A percentile compares a stretch with the other conserved stretches of the same genome.
Conservation (phyloP, 78 protist genomes). For the Guillardia theta region DNA sequence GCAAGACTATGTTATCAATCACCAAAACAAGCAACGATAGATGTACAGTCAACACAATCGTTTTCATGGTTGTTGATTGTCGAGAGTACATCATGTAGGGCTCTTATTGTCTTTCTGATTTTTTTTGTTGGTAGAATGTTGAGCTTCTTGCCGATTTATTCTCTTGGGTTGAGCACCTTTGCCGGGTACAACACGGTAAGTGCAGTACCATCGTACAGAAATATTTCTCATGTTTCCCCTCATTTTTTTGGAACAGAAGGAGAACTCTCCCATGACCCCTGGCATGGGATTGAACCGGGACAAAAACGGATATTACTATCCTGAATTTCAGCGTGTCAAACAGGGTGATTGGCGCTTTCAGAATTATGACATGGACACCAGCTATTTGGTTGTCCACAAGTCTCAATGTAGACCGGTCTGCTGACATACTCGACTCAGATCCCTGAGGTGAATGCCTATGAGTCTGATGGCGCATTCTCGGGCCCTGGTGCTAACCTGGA, state of each 20-base stretch:
- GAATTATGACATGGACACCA: not conserved
- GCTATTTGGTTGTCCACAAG: not conserved
- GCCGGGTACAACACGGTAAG: not conserved
- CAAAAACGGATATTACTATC: not conserved
- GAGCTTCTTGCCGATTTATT: not conserved
- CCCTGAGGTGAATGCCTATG: too few relatives aligned
- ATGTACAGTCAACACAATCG: too few relatives aligned
- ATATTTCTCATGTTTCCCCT: not conserved
- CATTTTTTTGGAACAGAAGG: not conserved
- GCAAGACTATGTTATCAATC: too few relatives aligned
- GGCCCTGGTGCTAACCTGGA: too few relatives aligned
- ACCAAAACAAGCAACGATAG: too few relatives aligned
- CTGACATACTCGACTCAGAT: too few relatives aligned
- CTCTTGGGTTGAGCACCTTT: not conserved
- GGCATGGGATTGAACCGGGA: slow-evolving; percentile 1
- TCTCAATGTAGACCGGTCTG: too few relatives aligned
- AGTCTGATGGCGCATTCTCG: too few relatives aligned
- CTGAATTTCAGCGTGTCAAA: not conserved
- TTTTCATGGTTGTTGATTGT: too few relatives aligned
- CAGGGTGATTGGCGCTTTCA: not conserved
- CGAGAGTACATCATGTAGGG: too few relatives aligned
- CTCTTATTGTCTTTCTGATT: not conserved
- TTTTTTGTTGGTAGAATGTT: not conserved
- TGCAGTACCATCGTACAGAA: too few relatives aligned
- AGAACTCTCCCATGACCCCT: not conserved